A percentile compares a stretch with the other conserved stretches of the same genome.
phyloP scores from a whole-genome alignment of 495 filamentous ascomycete species.

The Bacidia gigantensis region DNA sequence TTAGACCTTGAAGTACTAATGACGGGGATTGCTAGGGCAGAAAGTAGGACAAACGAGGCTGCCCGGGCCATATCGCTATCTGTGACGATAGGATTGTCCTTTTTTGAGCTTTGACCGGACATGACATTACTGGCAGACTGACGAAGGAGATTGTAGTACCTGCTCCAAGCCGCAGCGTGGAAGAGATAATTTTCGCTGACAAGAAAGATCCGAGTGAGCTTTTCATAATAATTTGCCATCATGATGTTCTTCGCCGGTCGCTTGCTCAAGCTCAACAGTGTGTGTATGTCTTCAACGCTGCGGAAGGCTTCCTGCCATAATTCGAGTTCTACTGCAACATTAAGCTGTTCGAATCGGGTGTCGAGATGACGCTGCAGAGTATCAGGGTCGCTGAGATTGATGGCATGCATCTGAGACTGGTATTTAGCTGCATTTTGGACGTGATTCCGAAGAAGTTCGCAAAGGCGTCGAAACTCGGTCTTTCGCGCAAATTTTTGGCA shows the following conservation, averaged over 20 bases:
- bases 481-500: constrained; percentile 96
- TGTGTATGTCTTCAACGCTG: constrained; percentile 97
- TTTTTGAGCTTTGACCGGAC: constrained; percentile 70
- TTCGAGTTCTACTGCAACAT: constrained; percentile 94
- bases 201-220: constrained; percentile 92
- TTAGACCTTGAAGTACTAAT: constrained; percentile 96
- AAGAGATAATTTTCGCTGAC: constrained; percentile 99
- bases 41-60: constrained; percentile 91
- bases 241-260: constrained; percentile 97
- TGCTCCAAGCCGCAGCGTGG: constrained; percentile 92
- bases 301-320: constrained; percentile 99
- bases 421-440: constrained; percentile 99
- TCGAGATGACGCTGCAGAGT: constrained; percentile 94
- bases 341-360: constrained; percentile 95
- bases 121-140: constrained; percentile 77
- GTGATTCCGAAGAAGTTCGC: constrained; percentile 95
- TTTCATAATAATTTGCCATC: constrained; percentile 99
- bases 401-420: constrained; percentile 96
- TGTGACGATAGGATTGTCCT: constrained; percentile 81
- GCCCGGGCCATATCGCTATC: constrained; percentile 79
- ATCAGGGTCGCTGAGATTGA: constrained; percentile 95
- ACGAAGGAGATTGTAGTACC: constrained; percentile 92
- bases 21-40: constrained; percentile 89
- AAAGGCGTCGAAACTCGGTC: constrained; percentile 96
- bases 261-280: constrained; percentile 96